phyloP scores from a whole-genome alignment of 129 eudicot genomes.

The Glebionis coronaria region DNA sequence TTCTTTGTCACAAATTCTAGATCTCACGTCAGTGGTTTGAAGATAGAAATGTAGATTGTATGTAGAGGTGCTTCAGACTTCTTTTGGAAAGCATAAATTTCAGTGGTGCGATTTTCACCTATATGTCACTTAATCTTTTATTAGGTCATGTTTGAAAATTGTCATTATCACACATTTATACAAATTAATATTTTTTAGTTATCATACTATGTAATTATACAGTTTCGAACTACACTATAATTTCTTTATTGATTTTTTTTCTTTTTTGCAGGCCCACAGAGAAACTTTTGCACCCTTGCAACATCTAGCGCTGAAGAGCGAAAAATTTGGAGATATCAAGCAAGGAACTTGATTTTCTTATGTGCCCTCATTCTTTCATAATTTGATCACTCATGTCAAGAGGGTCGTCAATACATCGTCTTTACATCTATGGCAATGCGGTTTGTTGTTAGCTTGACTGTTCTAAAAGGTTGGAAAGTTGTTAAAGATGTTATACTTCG shows the following conservation, averaged over 20 bases:
- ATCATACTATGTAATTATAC: not conserved
- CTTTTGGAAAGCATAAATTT: conserved; percentile 69
- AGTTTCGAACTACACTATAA: conserved; percentile 12
- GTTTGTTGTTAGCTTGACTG: conserved; percentile 68
- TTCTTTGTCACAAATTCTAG: conserved; percentile 57
- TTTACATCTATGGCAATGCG: conserved; percentile 84
- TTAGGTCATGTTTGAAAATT: not conserved
- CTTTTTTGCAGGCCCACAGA: conserved; percentile 49
- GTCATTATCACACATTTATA: no score
- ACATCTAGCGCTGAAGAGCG: conserved; percentile 58
- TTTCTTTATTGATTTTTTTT: conserved; percentile 5
- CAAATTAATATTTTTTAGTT: not conserved
- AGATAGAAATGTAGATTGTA: conserved; percentile 50
- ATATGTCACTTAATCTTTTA: not conserved
- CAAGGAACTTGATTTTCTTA: conserved; percentile 66
- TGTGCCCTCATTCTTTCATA: conserved; percentile 63
- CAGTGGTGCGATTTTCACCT: conserved; percentile 56
- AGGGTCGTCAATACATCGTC: conserved; percentile 35
- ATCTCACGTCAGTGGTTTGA: conserved; percentile 34
- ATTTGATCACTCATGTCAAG: conserved; percentile 51
- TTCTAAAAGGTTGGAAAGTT: conserved; percentile 65
- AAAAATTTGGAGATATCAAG: conserved; percentile 66
- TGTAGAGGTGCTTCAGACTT: conserved; percentile 59
- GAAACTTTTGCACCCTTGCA: conserved; percentile 70
- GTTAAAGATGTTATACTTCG: conserved; percentile 29